A percentile compares a stretch with the other conserved stretches of the same genome.
phyloP scores from a whole-genome alignment of 192 early-diverging fungal species.

The Spizellomyces punctatus region DNA sequence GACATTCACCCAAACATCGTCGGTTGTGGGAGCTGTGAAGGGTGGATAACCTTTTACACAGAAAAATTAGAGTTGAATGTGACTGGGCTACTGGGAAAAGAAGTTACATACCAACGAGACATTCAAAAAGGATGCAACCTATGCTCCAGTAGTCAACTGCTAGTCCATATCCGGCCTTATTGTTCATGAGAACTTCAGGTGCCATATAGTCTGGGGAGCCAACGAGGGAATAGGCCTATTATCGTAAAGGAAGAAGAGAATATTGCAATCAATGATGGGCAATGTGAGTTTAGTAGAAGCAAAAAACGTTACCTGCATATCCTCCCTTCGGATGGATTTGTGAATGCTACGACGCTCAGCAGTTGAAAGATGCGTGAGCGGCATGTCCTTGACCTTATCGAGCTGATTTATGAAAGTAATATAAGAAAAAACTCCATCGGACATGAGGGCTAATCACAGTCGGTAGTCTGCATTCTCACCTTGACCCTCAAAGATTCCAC shows the following conservation, averaged over 20 bases:
- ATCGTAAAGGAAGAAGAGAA: too few species aligned
- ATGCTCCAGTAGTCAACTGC: conserved; percentile 77
- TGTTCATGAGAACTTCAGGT: conserved; percentile 72
- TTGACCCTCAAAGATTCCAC: conserved; percentile 37
- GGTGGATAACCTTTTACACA: conserved; percentile 69
- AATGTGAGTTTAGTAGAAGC: too few species aligned
- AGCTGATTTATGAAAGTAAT: conserved; percentile 28
- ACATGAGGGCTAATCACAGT: too few species aligned
- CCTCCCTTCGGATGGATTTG: conserved; percentile 42
- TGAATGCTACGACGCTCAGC: conserved; percentile 46
- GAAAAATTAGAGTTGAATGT: not conserved
- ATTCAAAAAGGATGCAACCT: conserved; percentile 80
- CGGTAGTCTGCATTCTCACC: conserved; percentile 6
- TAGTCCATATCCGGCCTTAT: conserved; percentile 60
- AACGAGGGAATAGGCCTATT: conserved; percentile 74
- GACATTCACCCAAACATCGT: conserved; percentile 85
- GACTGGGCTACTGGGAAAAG: conserved; percentile 16
- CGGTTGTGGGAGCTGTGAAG: conserved; percentile 65
- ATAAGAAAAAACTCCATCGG: not conserved
- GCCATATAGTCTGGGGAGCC: conserved; percentile 96
- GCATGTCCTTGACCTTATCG: conserved; percentile 46
- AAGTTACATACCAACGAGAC: conserved; percentile 52
- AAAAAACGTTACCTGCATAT: conserved; percentile 28
- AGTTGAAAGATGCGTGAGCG: conserved; percentile 27
- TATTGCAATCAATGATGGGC: too few species aligned